Evolutionary conservation across 768 basidiomycete genomes (phyloP).

Genomic region (Xerocomus brunneocitrinus): DNA sequence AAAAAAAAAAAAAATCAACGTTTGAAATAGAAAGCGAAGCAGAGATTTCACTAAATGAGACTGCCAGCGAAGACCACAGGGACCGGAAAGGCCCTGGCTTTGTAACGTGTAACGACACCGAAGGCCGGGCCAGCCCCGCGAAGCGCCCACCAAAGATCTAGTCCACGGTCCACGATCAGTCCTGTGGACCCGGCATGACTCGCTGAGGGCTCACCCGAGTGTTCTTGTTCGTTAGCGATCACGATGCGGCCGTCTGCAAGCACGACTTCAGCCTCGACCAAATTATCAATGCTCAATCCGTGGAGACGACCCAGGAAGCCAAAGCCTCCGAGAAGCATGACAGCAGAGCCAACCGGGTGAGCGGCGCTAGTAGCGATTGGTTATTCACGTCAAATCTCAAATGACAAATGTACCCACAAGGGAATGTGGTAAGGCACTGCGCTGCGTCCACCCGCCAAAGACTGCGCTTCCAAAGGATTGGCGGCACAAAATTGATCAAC

Average conservation of each 20-base stretch:
- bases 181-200: not conserved
- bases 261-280: slow-evolving; percentile 91
- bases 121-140: slow-evolving; percentile 80
- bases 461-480: slow-evolving; percentile 58
- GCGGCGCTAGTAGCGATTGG: slow-evolving; percentile 49
- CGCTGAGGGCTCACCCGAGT: slow-evolving; percentile 50
- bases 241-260: slow-evolving; percentile 86
- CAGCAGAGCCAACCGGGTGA: slow-evolving; percentile 73
- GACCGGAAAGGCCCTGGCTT: slow-evolving; percentile 82
- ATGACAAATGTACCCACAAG: slow-evolving; percentile 45
- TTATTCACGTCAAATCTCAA: slow-evolving; percentile 4
- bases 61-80: slow-evolving; percentile 92
- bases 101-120: slow-evolving; percentile 86
- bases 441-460: slow-evolving; percentile 45
- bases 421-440: slow-evolving; percentile 77
- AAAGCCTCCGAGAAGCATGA: slow-evolving; percentile 85
- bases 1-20: slow-evolving; percentile 10
- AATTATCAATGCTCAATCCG: slow-evolving; percentile 84
- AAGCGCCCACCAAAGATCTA: slow-evolving; percentile 86
- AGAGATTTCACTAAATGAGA: slow-evolving; percentile 71
- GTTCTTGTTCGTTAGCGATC: slow-evolving; percentile 64
- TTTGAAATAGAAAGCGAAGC: not conserved
- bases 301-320: slow-evolving; percentile 81
- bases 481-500: slow-evolving; percentile 72
- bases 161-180: slow-evolving; percentile 1